Conservation (phyloP, 2,329 filamentous ascomycete species). For the Colletotrichum tanaceti region DNA sequence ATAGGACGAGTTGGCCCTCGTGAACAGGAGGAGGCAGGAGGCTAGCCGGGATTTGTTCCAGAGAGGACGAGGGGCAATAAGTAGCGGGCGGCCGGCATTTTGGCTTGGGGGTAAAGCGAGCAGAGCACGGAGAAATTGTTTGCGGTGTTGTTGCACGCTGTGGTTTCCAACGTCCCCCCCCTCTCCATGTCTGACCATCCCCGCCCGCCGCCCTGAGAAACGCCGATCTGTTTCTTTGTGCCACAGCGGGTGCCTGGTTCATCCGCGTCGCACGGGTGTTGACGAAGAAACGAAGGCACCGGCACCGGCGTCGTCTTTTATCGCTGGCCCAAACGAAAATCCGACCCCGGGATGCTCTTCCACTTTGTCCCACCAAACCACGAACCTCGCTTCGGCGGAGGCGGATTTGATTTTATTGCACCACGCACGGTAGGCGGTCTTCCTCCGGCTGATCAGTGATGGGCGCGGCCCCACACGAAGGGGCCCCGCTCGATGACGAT, state of each 20-base stretch:
- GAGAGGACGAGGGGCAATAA: not conserved
- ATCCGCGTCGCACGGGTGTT: not conserved
- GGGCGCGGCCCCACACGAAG: slow-evolving; percentile 21
- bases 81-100: too few species aligned
- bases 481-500: slow-evolving; percentile 32
- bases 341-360: slow-evolving; percentile 17
- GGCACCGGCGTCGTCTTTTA: not conserved
- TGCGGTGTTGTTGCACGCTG: not conserved
- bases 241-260: not conserved
- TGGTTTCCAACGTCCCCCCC: not conserved
- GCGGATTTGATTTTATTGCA: slow-evolving; percentile 24
- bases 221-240: slow-evolving; percentile 3
- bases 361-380: slow-evolving; percentile 2
- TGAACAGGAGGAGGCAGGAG: not conserved
- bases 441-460: slow-evolving; percentile 16
- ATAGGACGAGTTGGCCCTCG: not conserved
- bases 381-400: slow-evolving; percentile 17
- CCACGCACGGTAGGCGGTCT: not conserved
- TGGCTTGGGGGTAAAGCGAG: not conserved
- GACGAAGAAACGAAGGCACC: not conserved
- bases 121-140: not conserved
- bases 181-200: not conserved
- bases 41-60: not conserved
- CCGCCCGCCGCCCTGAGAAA: slow-evolving; percentile 10
- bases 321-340: slow-evolving; percentile 22